These are phyloP conservation scores for Arthrinium phaeospermum DNA, from an alignment of 2,329 filamentous ascomycete genomes.

Conservation along the genomic window DNA sequence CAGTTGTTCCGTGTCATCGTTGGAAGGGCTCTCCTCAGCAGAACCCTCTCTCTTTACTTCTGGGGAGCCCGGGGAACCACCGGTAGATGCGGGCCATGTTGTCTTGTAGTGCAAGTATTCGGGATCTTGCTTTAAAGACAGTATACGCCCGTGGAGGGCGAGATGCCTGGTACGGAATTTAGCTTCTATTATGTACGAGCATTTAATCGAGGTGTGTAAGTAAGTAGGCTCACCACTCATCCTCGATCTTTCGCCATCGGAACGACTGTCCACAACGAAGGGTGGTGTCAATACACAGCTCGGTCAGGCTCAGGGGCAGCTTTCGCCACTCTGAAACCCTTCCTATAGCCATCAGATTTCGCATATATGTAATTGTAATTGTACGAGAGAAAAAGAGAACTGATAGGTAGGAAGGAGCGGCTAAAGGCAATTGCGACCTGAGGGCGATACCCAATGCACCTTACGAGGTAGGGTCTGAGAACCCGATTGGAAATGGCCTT, in stretches of 20 bases:
- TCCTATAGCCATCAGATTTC: conserved; percentile 41
- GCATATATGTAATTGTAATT: neutral
- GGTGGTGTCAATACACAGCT: conserved; percentile 94
- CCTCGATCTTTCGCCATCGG: conserved; percentile 84
- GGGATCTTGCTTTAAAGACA: conserved; percentile 84
- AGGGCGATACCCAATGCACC: neutral
- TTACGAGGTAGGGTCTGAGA: neutral
- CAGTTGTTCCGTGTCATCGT: conserved; percentile 75
- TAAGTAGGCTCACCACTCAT: conserved; percentile 73
- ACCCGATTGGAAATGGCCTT: neutral
- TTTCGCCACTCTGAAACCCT: conserved; percentile 82
- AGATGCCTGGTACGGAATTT: conserved; percentile 65
- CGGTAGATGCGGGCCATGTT: conserved; percentile 53
- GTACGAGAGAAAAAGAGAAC: neutral
- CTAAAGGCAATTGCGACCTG: neutral
- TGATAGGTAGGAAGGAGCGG: neutral
- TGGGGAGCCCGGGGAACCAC: conserved; percentile 26
- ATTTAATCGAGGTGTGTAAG: neutral
- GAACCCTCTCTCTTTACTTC: conserved; percentile 35
- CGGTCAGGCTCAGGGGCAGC: conserved; percentile 79
- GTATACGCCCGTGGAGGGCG: conserved; percentile 81
- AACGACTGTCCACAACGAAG: conserved; percentile 96
- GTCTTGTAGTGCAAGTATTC: conserved; percentile 80
- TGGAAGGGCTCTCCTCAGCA: neutral
- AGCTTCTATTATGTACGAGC: conserved; percentile 1